phyloP scores from a whole-genome alignment of 805 yeast species.

The Spathaspora passalidarum region DNA sequence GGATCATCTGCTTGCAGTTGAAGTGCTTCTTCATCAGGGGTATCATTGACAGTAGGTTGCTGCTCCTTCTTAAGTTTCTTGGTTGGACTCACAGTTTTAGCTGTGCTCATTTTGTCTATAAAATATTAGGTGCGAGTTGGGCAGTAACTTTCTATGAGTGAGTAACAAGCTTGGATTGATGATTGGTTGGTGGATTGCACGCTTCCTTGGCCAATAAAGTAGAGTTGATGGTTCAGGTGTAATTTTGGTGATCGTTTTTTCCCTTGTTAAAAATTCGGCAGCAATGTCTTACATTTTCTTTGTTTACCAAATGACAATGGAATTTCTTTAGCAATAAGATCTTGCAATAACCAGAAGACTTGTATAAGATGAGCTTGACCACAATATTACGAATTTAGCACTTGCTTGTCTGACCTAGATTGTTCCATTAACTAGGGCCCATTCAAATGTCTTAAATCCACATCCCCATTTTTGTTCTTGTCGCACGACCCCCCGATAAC shows the following conservation, averaged over 20 bases:
- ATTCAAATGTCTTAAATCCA: no score
- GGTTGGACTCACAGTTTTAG: slow-evolving; percentile 7
- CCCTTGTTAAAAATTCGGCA: background rate
- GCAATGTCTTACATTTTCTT: no score
- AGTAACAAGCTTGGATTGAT: background rate
- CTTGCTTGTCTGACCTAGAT: no score
- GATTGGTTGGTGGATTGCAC: background rate
- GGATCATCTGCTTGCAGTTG: slow-evolving; percentile 17
- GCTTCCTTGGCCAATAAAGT: background rate
- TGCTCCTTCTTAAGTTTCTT: slow-evolving; percentile 15
- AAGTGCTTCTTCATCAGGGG: slow-evolving; percentile 6
- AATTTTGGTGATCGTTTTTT: background rate
- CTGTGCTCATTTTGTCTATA: slow-evolving; percentile 5
- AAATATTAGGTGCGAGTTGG: background rate
- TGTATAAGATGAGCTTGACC: no score
- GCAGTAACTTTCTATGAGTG: background rate
- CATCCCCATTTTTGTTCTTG: background rate
- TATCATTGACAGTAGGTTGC: slow-evolving; percentile 14
- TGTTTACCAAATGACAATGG: no score
- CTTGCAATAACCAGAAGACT: no score
- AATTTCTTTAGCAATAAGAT: no score
- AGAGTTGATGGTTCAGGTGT: background rate
- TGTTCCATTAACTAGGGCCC: no score
- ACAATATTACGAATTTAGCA: no score
- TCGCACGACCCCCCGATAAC: background rate